Evolutionary conservation across 2,329 filamentous ascomycete genomes (phyloP).

Genomic region (Zalaria sp.): DNA sequence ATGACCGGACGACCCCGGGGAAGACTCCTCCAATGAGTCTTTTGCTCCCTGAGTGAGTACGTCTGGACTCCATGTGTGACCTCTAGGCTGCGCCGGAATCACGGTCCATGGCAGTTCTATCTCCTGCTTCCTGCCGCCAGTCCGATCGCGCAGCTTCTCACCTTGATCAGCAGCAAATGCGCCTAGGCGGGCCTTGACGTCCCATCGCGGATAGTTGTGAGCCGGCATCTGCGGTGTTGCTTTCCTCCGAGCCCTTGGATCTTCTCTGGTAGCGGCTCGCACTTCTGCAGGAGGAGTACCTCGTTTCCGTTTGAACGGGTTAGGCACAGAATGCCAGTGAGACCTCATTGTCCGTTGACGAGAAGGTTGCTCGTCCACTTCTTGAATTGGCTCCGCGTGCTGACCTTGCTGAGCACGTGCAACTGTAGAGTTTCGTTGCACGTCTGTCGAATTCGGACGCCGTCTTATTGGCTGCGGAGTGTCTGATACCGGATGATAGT

Average conservation of each 20-base stretch:
- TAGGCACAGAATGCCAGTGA: slow-evolving; percentile 37
- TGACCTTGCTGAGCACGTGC: slow-evolving; percentile 13
- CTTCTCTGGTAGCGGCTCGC: slow-evolving; percentile 29
- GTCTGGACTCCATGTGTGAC: slow-evolving; percentile 38
- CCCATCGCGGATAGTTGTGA: slow-evolving; percentile 29
- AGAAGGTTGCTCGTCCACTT: slow-evolving; percentile 5
- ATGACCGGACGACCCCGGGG: too few species aligned
- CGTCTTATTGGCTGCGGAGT: slow-evolving; percentile 24
- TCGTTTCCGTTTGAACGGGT: slow-evolving; percentile 44
- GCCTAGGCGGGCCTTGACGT: slow-evolving; percentile 30
- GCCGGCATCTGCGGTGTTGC: slow-evolving; percentile 17
- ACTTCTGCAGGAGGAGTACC: slow-evolving; percentile 46
- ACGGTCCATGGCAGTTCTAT: slow-evolving; percentile 41
- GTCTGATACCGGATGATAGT: slow-evolving; percentile 41
- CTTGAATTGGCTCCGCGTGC: slow-evolving; percentile 9
- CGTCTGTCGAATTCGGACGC: slow-evolving; percentile 6
- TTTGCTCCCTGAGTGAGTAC: not conserved
- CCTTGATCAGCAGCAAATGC: slow-evolving; percentile 36
- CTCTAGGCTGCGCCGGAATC: slow-evolving; percentile 43
- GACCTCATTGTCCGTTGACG: not conserved
- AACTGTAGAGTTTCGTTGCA: slow-evolving; percentile 1
- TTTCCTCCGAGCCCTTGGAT: slow-evolving; percentile 1
- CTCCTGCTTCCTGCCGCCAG: slow-evolving; percentile 18
- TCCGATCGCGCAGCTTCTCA: slow-evolving; percentile 27
- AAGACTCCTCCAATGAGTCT: too few species aligned